These are phyloP conservation scores for Chlorella sp. DNA, from an alignment of 139 green algal genomes.

Conservation along the genomic window DNA sequence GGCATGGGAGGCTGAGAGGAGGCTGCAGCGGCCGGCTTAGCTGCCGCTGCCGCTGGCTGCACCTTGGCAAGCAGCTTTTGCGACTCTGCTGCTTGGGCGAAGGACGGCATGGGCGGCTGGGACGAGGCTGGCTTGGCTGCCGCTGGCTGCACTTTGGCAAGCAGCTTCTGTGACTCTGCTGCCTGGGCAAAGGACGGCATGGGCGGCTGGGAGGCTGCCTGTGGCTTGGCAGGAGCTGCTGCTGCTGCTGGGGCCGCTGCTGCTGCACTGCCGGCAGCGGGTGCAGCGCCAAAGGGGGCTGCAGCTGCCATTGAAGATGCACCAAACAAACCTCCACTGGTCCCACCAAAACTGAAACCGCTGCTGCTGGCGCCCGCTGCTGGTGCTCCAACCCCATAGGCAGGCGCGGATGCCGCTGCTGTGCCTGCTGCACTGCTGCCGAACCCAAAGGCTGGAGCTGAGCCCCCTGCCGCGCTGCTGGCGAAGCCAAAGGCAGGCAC, in stretches of 20 bases:
- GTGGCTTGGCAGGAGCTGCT: neutral
- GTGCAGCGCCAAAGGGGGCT: neutral
- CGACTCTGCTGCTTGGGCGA: slow-evolving; percentile 2
- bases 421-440: neutral
- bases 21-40: neutral
- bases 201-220: slow-evolving; percentile 13
- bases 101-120: slow-evolving; percentile 24
- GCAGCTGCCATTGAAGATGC: neutral
- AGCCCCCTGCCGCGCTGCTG: neutral
- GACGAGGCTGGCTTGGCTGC: neutral
- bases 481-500: slow-evolving; percentile 1
- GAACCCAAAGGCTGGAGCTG: neutral
- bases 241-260: neutral
- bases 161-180: slow-evolving; percentile 31
- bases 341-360: slow-evolving; percentile 1
- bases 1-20: slow-evolving; percentile 7
- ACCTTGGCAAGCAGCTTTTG: slow-evolving; percentile 35
- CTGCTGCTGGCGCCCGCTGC: slow-evolving; percentile 1
- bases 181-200: slow-evolving; percentile 25
- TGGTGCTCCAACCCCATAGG: slow-evolving; percentile 5
- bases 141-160: slow-evolving; percentile 18
- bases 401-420: neutral
- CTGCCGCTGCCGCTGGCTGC: neutral
- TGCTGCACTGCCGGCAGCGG: neutral
- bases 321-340: neutral